These are phyloP conservation scores for Aspergillus intermedius DNA, from an alignment of 2,329 filamentous ascomycete genomes.

Conservation along the genomic window DNA sequence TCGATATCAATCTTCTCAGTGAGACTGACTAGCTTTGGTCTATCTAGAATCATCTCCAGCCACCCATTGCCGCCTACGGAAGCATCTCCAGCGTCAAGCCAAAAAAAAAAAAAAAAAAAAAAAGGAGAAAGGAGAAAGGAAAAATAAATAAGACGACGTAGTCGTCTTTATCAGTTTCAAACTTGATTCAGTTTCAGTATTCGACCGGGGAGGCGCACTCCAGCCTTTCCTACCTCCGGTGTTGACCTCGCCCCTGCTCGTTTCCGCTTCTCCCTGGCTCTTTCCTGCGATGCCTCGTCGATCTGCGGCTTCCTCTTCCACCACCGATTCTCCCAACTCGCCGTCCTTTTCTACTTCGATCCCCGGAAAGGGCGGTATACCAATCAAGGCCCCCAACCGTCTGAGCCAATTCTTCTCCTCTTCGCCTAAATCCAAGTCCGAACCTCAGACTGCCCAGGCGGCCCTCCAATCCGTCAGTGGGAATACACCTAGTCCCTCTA, in stretches of 20 bases:
- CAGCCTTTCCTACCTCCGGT: neutral
- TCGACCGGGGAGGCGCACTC: neutral
- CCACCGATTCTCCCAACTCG: slow-evolving; percentile 44
- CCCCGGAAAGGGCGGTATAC: slow-evolving; percentile 49
- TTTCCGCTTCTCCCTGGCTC: slow-evolving; percentile 9
- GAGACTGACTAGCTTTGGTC: neutral
- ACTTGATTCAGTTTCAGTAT: neutral
- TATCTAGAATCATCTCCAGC: neutral
- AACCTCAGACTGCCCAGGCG: slow-evolving; percentile 45
- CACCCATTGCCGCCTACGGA: too few relatives aligned
- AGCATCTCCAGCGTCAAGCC: neutral
- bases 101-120: too few relatives aligned
- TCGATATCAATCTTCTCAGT: too few relatives aligned
- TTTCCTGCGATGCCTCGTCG: slow-evolving; percentile 56
- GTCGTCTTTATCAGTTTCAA: neutral
- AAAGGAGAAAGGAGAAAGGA: neutral
- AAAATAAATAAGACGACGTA: neutral
- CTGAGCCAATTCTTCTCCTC: slow-evolving; percentile 77
- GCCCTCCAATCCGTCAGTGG: slow-evolving; percentile 61
- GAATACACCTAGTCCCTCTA: slow-evolving; percentile 42
- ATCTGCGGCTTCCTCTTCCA: slow-evolving; percentile 52
- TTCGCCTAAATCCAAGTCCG: slow-evolving; percentile 67
- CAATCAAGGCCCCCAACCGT: slow-evolving; percentile 55
- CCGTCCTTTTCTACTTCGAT: slow-evolving; percentile 46
- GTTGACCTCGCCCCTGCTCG: slow-evolving; percentile 4